Conservation (phyloP, 148 eudicot genomes). For the Vaccinium myrtillus region DNA sequence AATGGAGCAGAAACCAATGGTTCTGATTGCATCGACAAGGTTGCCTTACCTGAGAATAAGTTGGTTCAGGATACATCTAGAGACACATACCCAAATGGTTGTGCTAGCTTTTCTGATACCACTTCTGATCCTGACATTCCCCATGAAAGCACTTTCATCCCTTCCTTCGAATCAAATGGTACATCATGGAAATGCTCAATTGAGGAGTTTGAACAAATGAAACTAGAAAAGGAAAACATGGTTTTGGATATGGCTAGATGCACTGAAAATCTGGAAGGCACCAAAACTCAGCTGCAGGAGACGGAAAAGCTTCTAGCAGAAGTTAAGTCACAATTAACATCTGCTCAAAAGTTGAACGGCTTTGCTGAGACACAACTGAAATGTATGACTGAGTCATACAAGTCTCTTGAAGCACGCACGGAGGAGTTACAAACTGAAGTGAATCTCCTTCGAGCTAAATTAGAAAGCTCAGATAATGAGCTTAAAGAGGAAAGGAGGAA, state of each 20-base stretch:
- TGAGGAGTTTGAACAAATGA: slow-evolving; percentile 72
- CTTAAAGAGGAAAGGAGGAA: slow-evolving; percentile 61
- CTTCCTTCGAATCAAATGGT: slow-evolving; percentile 46
- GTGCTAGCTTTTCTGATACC: slow-evolving; percentile 62
- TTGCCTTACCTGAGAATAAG: slow-evolving; percentile 84
- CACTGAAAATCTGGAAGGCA: slow-evolving; percentile 55
- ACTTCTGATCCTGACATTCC: slow-evolving; percentile 83
- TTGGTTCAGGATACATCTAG: slow-evolving; percentile 34
- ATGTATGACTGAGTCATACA: slow-evolving; percentile 96
- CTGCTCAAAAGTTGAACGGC: slow-evolving; percentile 69
- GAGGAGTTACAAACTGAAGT: slow-evolving; percentile 70
- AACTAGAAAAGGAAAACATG: slow-evolving; percentile 61
- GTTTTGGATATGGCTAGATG: slow-evolving; percentile 57
- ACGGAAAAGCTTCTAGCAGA: slow-evolving; percentile 64
- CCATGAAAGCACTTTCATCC: slow-evolving; percentile 69
- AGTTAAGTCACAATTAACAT: slow-evolving; percentile 62
- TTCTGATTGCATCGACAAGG: slow-evolving; percentile 91
- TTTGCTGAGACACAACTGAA: slow-evolving; percentile 95
- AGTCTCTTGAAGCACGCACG: slow-evolving; percentile 72
- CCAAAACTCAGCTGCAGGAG: slow-evolving; percentile 59
- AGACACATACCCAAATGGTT: slow-evolving; percentile 51
- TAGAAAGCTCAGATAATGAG: slow-evolving; percentile 56
- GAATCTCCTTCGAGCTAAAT: slow-evolving; percentile 46
- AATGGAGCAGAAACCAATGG: slow-evolving; percentile 52
- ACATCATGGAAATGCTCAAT: slow-evolving; percentile 52